Evolutionary conservation across 2,329 filamentous ascomycete species (phyloP).

Genomic region (Mycosphaerella arachidis): DNA sequence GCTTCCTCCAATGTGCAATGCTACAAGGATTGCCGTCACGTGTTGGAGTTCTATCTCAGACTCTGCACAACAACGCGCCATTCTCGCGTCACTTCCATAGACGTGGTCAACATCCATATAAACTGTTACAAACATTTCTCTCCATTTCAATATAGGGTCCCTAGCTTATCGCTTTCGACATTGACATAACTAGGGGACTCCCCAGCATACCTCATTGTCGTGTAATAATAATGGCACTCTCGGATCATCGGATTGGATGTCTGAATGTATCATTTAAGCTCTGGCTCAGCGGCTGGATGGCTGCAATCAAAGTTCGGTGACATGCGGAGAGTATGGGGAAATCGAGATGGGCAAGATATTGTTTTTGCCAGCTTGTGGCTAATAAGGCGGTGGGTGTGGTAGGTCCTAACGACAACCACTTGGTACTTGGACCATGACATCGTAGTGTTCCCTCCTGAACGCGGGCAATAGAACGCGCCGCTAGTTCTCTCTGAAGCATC

Average conservation of each 20-base stretch:
- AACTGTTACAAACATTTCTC: too few species aligned
- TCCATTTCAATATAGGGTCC: too few species aligned
- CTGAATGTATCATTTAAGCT: background rate
- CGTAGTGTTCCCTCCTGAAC: conserved; percentile 4
- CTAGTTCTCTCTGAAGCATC: background rate
- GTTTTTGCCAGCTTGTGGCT: conserved; percentile 3
- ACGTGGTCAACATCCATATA: too few species aligned
- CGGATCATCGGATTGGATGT: too few species aligned
- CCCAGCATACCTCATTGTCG: too few species aligned
- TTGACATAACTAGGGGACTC: too few species aligned
- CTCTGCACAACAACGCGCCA: background rate
- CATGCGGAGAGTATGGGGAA: background rate
- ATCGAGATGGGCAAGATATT: background rate
- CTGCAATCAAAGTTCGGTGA: background rate
- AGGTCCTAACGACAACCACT: background rate
- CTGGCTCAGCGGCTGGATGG: background rate
- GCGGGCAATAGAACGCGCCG: background rate
- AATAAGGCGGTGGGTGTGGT: conserved; percentile 1
- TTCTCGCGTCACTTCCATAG: background rate
- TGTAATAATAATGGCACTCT: too few species aligned
- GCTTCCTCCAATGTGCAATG: background rate
- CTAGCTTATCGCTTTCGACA: too few species aligned
- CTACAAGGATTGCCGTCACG: background rate
- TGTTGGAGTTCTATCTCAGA: background rate
- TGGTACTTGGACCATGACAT: conserved; percentile 1